These are phyloP conservation scores for Deuterostichococcus epilithicus DNA, from an alignment of 139 green algal genomes.

Conservation along the genomic window DNA sequence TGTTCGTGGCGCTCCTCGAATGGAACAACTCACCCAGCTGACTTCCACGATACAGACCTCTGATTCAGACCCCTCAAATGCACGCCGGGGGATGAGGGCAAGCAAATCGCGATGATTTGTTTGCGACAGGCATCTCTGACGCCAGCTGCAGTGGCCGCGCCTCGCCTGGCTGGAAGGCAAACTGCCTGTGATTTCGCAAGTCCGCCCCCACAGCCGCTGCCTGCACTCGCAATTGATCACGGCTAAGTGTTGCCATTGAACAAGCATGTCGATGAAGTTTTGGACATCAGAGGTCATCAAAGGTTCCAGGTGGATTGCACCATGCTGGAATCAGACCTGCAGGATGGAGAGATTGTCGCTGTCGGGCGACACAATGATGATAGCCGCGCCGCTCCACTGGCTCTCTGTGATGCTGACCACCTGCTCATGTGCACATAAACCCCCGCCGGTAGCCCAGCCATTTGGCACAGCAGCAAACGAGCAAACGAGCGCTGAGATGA, in stretches of 20 bases:
- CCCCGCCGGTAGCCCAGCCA: slow-evolving; percentile 1
- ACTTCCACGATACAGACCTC: too few species aligned
- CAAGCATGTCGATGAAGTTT: too few species aligned
- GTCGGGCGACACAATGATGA: slow-evolving; percentile 70
- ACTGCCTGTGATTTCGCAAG: slow-evolving; percentile 43
- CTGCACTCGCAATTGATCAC: too few species aligned
- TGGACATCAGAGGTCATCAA: too few species aligned
- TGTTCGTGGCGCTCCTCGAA: too few species aligned
- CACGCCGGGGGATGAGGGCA: neutral
- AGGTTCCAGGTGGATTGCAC: too few species aligned
- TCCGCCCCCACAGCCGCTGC: slow-evolving; percentile 57
- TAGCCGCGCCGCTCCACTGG: slow-evolving; percentile 38
- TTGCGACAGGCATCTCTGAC: slow-evolving; percentile 1
- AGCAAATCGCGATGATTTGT: neutral
- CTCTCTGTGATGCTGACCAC: slow-evolving; percentile 56
- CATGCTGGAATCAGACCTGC: too few species aligned
- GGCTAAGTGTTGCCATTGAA: too few species aligned
- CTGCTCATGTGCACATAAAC: slow-evolving; percentile 33
- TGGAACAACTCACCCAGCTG: too few species aligned
- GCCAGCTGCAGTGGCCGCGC: slow-evolving; percentile 46
- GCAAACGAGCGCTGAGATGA: neutral
- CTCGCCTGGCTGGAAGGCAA: slow-evolving; percentile 56
- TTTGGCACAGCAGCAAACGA: neutral
- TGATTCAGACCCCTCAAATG: too few species aligned
- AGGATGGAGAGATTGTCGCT: slow-evolving; percentile 63